Percentiles rank a stretch among this genome's conserved stretches.
Evolutionary conservation across 257 asterid species (phyloP).

Genomic region (Nicotiana attenuata): DNA sequence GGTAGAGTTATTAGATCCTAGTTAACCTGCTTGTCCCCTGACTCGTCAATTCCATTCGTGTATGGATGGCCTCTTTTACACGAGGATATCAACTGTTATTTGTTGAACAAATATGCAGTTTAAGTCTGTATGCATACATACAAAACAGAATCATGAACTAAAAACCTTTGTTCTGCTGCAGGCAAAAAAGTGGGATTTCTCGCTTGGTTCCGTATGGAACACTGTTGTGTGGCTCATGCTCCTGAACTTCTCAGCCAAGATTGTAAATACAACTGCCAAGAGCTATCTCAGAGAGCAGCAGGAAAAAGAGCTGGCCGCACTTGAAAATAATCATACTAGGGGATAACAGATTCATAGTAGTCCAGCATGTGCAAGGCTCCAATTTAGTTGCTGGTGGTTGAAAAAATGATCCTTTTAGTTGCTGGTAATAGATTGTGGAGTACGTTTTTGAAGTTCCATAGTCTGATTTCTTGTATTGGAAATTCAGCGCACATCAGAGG

Average conservation of each 20-base stretch:
- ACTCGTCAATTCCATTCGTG: not conserved
- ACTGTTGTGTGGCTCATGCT: slow-evolving; percentile 74
- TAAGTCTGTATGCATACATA: not conserved
- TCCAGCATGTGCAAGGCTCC: not conserved
- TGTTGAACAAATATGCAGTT: not conserved
- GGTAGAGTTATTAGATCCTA: not conserved
- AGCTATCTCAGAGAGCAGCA: slow-evolving; percentile 52
- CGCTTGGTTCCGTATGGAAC: slow-evolving; percentile 58
- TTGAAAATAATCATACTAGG: slow-evolving; percentile 27
- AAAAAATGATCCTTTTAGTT: not conserved
- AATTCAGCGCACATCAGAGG: not conserved
- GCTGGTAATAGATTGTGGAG: not conserved
- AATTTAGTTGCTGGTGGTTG: slow-evolving; percentile 3
- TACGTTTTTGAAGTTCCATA: slow-evolving; percentile 7
- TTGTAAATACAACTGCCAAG: slow-evolving; percentile 67
- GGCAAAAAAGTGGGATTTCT: slow-evolving; percentile 66
- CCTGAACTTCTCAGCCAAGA: slow-evolving; percentile 57
- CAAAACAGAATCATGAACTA: not conserved
- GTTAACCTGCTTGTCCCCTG: not conserved
- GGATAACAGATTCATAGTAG: not conserved
- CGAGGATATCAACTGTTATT: not conserved
- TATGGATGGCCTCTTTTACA: not conserved
- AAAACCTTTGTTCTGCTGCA: slow-evolving; percentile 11
- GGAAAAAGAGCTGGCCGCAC: slow-evolving; percentile 44
- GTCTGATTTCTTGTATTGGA: slow-evolving; percentile 11